Base-by-base conservation (phyloP, 176 grass and related monocot species). In the Typha latifolia region DNA sequence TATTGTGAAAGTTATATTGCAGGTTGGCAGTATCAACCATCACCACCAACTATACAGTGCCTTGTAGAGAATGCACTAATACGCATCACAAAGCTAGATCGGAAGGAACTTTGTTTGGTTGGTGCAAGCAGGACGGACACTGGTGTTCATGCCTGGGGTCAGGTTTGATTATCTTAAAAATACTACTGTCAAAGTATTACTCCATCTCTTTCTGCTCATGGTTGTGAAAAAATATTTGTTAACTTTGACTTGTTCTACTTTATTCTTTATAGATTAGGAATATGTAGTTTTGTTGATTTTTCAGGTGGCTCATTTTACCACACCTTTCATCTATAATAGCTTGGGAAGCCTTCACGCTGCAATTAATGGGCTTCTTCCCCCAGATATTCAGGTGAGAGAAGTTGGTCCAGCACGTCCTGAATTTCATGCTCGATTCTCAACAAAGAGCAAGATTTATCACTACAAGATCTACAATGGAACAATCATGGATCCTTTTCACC, bases 1-100 rank as follows among this genome's bases (percentile, higher is more conserved):
- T 67, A 12, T 2, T 67, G 16, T 68, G 18, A 3, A 29, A 74
- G 48, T 34, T 51, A 47, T 62, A 32, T 65, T 74, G 71, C 73
- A 96, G 93, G 93, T 66, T 96, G 93, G 88, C 93, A 96, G 69
- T 96, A 96, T 81, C 93, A 96, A 78, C 85, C 75, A 64, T 80
- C 88, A 63, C 80, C 80, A 71, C 93, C 88, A 75, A 91, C 93
- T 56, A 82, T 96, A 81, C 93, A 96, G 61, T 96, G 81, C 49
- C 72, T 84, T 73, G 51, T 91, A 20, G 93, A 96, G 81, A 70
- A 89, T 70, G 87, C 93, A 67, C 78, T 96, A 15, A 84, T 81
- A 34, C 53, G 61, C 74, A 68, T 86, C 63, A 96, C 88, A 56
- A 91, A 91, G 69, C 80, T 91, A 37, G 62, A 88, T 50, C 80